These are phyloP conservation scores for Didymella lethalis DNA, from an alignment of 2,329 filamentous ascomycete species.

Conservation along the genomic window DNA sequence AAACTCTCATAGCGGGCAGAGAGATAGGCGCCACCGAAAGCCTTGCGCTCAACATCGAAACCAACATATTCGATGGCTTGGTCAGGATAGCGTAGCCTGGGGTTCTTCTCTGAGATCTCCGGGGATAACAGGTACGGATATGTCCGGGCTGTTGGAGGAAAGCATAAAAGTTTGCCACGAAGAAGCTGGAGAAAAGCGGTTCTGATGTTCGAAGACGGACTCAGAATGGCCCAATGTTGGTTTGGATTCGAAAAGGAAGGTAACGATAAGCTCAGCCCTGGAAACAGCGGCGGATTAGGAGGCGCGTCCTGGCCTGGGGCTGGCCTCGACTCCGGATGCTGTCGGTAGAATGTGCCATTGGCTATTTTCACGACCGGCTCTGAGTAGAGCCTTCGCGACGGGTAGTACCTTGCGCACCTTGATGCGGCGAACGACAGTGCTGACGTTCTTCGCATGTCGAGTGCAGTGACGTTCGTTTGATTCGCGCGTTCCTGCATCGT, in stretches of 20 bases:
- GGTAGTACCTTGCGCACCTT: conserved; percentile 32
- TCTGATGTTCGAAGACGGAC: conserved; percentile 78
- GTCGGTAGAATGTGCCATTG: conserved; percentile 83
- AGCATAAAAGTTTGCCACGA: conserved; percentile 75
- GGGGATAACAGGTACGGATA: conserved; percentile 79
- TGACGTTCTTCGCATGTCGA: conserved; percentile 46
- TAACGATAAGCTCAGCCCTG: conserved; percentile 73
- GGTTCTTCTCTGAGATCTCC: conserved; percentile 62
- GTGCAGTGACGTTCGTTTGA: conserved; percentile 17
- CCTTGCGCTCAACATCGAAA: conserved; percentile 76
- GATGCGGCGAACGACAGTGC: conserved; percentile 41
- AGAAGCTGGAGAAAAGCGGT: conserved; percentile 84
- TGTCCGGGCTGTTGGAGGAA: conserved; percentile 76
- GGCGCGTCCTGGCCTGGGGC: conserved; percentile 53
- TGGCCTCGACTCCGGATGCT: conserved; percentile 63
- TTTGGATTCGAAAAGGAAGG: conserved; percentile 60
- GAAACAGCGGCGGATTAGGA: conserved; percentile 77
- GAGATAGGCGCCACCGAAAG: conserved; percentile 73
- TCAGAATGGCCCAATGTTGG: conserved; percentile 84
- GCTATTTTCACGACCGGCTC: conserved; percentile 43
- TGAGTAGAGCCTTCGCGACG: conserved; percentile 28
- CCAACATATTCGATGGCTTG: conserved; percentile 88
- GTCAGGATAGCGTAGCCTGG: conserved; percentile 64
- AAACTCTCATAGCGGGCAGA: conserved; percentile 90
- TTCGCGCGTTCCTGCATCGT: conserved; percentile 14